These are phyloP conservation scores for Diaporthe citrichinensis DNA, from an alignment of 2,329 filamentous ascomycete species.

Conservation along the genomic window DNA sequence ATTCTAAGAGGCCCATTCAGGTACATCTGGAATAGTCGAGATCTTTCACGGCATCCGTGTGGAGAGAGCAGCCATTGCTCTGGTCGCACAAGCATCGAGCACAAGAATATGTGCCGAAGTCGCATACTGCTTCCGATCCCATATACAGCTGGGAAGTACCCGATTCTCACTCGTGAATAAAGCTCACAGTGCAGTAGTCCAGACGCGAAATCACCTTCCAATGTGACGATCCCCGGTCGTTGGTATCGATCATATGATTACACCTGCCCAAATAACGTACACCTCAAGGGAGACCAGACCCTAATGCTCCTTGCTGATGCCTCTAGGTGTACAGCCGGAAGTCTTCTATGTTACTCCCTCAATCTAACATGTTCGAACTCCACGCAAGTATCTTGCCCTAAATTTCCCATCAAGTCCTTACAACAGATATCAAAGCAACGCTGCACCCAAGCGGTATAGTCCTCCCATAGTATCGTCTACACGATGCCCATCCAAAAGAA, in stretches of 20 bases:
- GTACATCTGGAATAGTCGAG: no score
- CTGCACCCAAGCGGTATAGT: constrained; percentile 19
- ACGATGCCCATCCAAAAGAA: constrained; percentile 11
- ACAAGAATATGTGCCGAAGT: neutral
- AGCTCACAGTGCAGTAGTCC: neutral
- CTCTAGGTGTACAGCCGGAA: constrained; percentile 18
- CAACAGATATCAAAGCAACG: constrained; percentile 26
- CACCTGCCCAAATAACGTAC: constrained; percentile 6
- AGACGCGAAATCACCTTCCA: neutral
- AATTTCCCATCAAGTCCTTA: neutral
- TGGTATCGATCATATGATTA: constrained; percentile 4
- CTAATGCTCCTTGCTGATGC: constrained; percentile 17
- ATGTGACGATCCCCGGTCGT: neutral
- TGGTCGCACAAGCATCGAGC: no score
- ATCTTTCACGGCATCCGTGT: no score
- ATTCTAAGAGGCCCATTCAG: no score
- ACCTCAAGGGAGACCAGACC: neutral
- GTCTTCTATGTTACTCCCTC: constrained; percentile 18
- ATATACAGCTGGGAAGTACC: neutral
- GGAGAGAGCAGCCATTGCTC: no score
- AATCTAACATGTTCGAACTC: constrained; percentile 18
- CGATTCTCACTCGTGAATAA: neutral
- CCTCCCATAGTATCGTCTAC: constrained; percentile 8
- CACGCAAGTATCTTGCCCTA: constrained; percentile 1
- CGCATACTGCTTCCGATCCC: neutral